phyloP scores from a whole-genome alignment of 805 yeast genomes.

The Zygoascus ofunaensis region DNA sequence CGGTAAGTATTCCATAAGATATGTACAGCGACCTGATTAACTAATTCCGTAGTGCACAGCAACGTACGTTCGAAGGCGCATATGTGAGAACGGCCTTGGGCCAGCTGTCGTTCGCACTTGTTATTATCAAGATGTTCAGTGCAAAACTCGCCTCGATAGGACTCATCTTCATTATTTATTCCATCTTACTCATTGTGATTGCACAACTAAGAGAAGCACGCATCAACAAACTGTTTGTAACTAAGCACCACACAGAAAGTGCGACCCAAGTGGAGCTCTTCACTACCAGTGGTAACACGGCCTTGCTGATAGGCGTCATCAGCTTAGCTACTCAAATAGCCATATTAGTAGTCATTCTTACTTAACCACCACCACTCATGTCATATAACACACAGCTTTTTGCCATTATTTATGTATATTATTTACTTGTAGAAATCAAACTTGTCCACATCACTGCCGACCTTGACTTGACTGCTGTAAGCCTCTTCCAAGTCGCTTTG shows the following conservation, averaged over 20 bases:
- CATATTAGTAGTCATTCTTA: slow-evolving; percentile 41
- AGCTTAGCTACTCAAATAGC: slow-evolving; percentile 45
- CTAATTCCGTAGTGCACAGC: slow-evolving; percentile 42
- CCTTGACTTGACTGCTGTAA: slow-evolving; percentile 90
- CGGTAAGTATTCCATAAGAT: slow-evolving; percentile 4
- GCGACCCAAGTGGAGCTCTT: slow-evolving; percentile 36
- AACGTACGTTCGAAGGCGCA: slow-evolving; percentile 79
- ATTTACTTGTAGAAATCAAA: slow-evolving; percentile 90
- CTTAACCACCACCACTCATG: slow-evolving; percentile 24
- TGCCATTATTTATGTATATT: neutral
- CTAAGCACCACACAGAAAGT: slow-evolving; percentile 23
- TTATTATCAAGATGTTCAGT: slow-evolving; percentile 56
- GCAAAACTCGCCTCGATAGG: slow-evolving; percentile 60
- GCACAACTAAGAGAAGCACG: slow-evolving; percentile 27
- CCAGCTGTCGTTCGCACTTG: slow-evolving; percentile 53
- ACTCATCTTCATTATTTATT: slow-evolving; percentile 54
- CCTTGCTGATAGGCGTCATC: slow-evolving; percentile 41
- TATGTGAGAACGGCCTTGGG: slow-evolving; percentile 67
- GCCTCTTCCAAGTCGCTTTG: slow-evolving; percentile 98
- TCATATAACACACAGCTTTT: neutral
- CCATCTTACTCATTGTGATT: slow-evolving; percentile 36
- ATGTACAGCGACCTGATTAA: neutral
- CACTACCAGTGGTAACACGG: slow-evolving; percentile 54
- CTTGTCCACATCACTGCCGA: slow-evolving; percentile 91
- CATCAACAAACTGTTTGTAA: slow-evolving; percentile 30